These are phyloP conservation scores for Mortierella sp. DNA, from an alignment of 371 early-diverging fungal genomes.

Conservation along the genomic window DNA sequence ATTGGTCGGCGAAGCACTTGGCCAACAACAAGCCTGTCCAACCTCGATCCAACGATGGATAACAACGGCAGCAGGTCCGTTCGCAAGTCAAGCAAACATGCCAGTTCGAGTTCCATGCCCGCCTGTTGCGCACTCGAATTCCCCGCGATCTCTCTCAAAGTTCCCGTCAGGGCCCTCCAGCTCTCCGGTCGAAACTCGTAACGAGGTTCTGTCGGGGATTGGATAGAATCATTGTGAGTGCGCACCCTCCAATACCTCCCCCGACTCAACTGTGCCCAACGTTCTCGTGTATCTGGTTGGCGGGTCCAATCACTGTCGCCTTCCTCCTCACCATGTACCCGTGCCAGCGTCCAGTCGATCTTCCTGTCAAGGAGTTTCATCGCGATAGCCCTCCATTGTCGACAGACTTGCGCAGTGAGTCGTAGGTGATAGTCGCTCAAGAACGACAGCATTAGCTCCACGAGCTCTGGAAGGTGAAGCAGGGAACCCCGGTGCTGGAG, in stretches of 20 bases:
- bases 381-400: background rate
- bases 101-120: background rate
- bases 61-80: background rate
- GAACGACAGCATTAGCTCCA: background rate
- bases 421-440: background rate
- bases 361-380: background rate
- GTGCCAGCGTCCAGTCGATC: slow-evolving; percentile 1
- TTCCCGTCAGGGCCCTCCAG: background rate
- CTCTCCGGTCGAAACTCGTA: background rate
- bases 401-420: background rate
- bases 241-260: background rate
- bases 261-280: background rate
- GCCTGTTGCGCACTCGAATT: background rate
- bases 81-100: background rate
- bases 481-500: background rate
- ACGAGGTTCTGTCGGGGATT: background rate
- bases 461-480: background rate
- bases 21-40: background rate
- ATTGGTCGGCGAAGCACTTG: background rate
- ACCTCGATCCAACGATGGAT: background rate
- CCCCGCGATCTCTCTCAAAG: background rate
- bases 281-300: background rate
- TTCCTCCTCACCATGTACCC: background rate
- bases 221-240: background rate
- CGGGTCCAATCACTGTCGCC: background rate